phyloP scores from a whole-genome alignment of 2,329 filamentous ascomycete species.

The Penicillium sp. region DNA sequence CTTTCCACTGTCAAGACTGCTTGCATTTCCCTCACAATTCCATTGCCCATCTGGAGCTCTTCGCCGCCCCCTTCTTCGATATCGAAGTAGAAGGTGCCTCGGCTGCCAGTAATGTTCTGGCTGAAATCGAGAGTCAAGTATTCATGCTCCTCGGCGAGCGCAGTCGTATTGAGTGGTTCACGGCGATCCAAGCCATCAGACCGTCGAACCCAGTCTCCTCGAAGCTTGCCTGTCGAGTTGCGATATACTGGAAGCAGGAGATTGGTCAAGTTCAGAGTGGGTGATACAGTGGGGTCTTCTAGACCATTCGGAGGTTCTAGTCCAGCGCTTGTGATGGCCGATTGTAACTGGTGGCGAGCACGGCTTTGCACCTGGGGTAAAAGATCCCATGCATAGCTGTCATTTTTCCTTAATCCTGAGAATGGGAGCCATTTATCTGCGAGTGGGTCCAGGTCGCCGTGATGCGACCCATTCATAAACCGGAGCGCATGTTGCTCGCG shows the following conservation, averaged over 20 bases:
- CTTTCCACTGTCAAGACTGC: conserved; percentile 74
- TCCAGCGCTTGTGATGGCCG: conserved; percentile 34
- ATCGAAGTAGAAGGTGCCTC: conserved; percentile 69
- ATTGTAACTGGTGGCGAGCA: conserved; percentile 58
- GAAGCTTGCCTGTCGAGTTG: conserved; percentile 75
- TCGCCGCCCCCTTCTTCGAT: conserved; percentile 58
- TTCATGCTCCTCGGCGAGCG: conserved; percentile 63
- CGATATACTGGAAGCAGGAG: conserved; percentile 64
- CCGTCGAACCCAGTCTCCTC: conserved; percentile 72
- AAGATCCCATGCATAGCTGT: conserved; percentile 77
- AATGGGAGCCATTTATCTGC: conserved; percentile 64
- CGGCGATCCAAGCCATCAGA: conserved; percentile 50
- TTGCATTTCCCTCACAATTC: conserved; percentile 67
- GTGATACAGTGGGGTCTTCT: conserved; percentile 24
- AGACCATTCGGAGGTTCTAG: conserved; percentile 31
- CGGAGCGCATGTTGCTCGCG: conserved; percentile 54
- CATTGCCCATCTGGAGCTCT: conserved; percentile 41
- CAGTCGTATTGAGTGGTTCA: conserved; percentile 63
- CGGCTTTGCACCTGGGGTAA: conserved; percentile 66
- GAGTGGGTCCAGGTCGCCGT: conserved; percentile 53
- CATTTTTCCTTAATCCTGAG: conserved; percentile 72
- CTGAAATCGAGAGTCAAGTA: conserved; percentile 70
- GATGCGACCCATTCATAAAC: conserved; percentile 52
- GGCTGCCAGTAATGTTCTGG: conserved; percentile 75
- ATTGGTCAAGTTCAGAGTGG: conserved; percentile 38